phyloP scores from a whole-genome alignment of 768 basidiomycete genomes.

The Mycena galopus region DNA sequence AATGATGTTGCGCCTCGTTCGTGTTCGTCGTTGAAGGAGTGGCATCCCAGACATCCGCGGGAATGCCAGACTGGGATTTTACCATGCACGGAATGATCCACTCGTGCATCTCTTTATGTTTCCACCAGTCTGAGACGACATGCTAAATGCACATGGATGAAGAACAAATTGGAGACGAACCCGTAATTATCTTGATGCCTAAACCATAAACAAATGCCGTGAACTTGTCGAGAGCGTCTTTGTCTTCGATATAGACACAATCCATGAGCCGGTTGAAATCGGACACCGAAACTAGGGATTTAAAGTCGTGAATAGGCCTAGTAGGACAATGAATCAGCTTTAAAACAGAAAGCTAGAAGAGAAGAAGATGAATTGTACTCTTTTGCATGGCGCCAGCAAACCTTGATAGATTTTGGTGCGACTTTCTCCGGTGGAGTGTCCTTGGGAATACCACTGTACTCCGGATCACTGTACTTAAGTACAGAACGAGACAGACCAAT shows the following conservation, averaged over 20 bases:
- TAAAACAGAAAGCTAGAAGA: neutral
- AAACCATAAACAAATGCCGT: neutral
- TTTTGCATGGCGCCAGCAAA: no score
- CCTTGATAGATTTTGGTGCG: neutral
- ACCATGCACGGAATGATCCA: no score
- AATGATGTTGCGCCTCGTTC: no score
- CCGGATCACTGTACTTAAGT: neutral
- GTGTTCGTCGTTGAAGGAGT: no score
- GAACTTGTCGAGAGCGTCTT: neutral
- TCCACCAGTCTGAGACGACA: no score
- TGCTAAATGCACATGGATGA: no score
- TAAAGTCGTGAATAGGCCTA: constrained; percentile 13
- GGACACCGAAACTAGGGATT: neutral
- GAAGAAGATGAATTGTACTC: no score
- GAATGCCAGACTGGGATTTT: no score
- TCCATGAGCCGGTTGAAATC: neutral
- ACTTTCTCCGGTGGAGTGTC: neutral
- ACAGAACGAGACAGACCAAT: neutral
- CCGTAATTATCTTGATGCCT: neutral
- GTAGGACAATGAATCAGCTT: no score
- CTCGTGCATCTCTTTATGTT: no score
- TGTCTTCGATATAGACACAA: constrained; percentile 7
- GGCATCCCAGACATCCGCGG: no score
- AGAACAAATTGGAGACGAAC: no score
- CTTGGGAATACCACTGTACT: neutral